Base-by-base conservation (phyloP, 345 rosid species). In the Brassica juncea region DNA sequence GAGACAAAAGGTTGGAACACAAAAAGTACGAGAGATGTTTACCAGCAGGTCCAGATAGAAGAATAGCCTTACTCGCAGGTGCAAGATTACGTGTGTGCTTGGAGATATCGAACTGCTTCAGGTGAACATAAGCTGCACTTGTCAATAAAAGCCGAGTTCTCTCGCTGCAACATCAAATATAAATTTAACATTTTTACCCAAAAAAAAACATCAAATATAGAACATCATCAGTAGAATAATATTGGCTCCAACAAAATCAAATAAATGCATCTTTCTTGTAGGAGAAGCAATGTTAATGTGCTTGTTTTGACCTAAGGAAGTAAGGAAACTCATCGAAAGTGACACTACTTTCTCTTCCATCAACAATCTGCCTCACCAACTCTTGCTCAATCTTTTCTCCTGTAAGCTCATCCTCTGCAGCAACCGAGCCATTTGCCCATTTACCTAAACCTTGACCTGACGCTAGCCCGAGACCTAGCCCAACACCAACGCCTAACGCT, bases 21-120 rank as follows among this genome's bases (percentile, higher is more conserved):
- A 31, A 72, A 35, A 16, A 62, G 15, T 10, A 64, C 62, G 39
- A 19, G 6, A 75, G 37, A 79, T 25, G 39, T 39, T 84, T 90
- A 96, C 99, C 98, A 9, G 98, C 86, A 30, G 95, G 91, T 70
- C 98, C 99, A 1, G 98, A 92, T 23, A 96, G 89, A 85, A 96
- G 85, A 85, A 96, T 93, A 54, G 92, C 84, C 77, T 88, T 87
- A 73, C 99, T 92, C 2, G 92, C 98, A 75, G 99, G 97, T 42
- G 98, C 87, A 75, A 96, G 98, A 75, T 96, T 93, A 74, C 99
- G 84, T 0, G 92, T 94, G 77, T 96, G 95, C 88, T 87, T 90
- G 11, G 97, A 93, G 74, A 96, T 86, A 64, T 96, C 94, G 14
- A 72, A 78, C 79, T 92, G 91, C 86, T 90, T 93, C 62, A 96